Evolutionary conservation across 1,139 yeast species (phyloP), one percentile per base, ranked within the genome.

Genomic region (Kurtzmaniella natalensis): DNA sequence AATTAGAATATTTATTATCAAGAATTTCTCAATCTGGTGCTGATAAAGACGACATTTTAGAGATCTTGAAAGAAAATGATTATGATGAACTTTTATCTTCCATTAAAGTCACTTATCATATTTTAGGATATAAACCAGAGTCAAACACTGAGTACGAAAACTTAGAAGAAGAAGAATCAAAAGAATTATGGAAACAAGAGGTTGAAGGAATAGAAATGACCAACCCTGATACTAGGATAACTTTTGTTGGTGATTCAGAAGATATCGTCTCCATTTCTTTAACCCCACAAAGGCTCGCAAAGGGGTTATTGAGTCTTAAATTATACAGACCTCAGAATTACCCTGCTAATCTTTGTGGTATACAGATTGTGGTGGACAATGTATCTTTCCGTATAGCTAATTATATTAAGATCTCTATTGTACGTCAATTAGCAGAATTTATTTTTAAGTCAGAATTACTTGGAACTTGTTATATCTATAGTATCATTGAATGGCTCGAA

Each of bases 401-500:
- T 46, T 89, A 87, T 50, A 78, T 87, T 38, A 81, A 84, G 42
- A 53, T 82, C 14, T 79, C 88, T 8, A 70, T 83, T 2, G 52
- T 83, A 2, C 62, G 72, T 18, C 71, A 70, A 26, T 52, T 79
- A 21, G 50, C 72, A 8, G 50, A 57, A 4, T 64, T 70, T 39
- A 48, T 81, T 30, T 46, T 45, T 37, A 48, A 55, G 1, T 61
- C 64, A 34, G 61, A 64, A 11, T 55, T 77, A 9, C 33, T 79
- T 3, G 96, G 96, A 1, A 85, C 78, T 43, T 78, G 83, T 45
- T 73, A 81, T 62, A 53, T 88, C 2, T 81, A 65, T 50, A 61
- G 78, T 4, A 64, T 87, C 10, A 61, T 78, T 33, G 94, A 86
- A 41, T 88, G 94, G 89, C 48, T 87, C 14, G 80, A 81, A 42